Evolutionary conservation across 2,329 filamentous ascomycete genomes (phyloP).

Genomic region (Stagonosporopsis cucurbitacearum): DNA sequence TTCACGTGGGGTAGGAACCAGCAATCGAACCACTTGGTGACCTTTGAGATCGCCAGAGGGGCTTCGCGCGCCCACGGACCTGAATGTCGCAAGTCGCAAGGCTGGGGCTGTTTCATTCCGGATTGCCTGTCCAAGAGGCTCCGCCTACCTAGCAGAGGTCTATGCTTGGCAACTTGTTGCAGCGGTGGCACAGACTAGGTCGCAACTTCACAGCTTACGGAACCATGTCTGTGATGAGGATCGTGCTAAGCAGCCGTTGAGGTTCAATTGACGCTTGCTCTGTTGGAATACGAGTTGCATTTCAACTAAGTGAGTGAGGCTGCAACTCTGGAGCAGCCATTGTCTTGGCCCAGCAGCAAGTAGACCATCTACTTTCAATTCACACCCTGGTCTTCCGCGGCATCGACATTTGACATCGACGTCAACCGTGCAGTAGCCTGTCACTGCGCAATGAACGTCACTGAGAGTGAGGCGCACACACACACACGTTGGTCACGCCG

Average conservation of each 20-base stretch:
- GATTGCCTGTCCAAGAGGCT: slow-evolving; percentile 8
- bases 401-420: not conserved
- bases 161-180: slow-evolving; percentile 6
- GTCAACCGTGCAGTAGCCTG: not conserved
- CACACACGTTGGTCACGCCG: not conserved
- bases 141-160: slow-evolving; percentile 6
- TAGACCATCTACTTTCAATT: slow-evolving; percentile 2
- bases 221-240: slow-evolving; percentile 18
- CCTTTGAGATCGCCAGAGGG: slow-evolving; percentile 10
- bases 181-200: slow-evolving; percentile 16
- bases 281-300: not conserved
- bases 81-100: slow-evolving; percentile 11
- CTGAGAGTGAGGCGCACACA: slow-evolving; percentile 3
- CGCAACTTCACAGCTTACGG: slow-evolving; percentile 6
- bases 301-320: slow-evolving; percentile 1
- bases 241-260: slow-evolving; percentile 3
- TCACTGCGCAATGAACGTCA: not conserved
- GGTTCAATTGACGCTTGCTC: slow-evolving; percentile 1
- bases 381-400: not conserved
- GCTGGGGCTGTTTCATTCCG: slow-evolving; percentile 13
- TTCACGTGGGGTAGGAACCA: slow-evolving; percentile 16
- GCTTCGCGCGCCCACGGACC: slow-evolving; percentile 7
- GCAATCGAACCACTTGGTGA: slow-evolving; percentile 12
- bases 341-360: not conserved
- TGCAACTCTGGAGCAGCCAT: slow-evolving; percentile 1